Evolutionary conservation across 306 rosid genomes (phyloP).

Genomic region (Prosopis cineraria): DNA sequence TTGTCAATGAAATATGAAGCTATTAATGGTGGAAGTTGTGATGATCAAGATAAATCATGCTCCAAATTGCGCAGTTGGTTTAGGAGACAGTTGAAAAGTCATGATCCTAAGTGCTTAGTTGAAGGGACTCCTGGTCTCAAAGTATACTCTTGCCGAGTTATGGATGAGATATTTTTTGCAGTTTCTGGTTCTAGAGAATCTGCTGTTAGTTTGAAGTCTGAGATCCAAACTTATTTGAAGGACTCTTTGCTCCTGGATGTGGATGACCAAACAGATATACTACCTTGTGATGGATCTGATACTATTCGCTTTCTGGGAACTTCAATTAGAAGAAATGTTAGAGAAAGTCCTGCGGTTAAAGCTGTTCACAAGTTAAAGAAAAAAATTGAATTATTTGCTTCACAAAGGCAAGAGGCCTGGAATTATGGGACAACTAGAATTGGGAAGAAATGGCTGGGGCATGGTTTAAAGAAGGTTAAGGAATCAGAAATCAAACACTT

Average conservation of each 20-base stretch:
- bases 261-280: slow-evolving; percentile 48
- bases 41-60: slow-evolving; percentile 41
- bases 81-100: slow-evolving; percentile 62
- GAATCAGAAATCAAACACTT: slow-evolving; percentile 87
- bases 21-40: slow-evolving; percentile 33
- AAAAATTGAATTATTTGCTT: slow-evolving; percentile 69
- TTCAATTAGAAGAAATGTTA: slow-evolving; percentile 57
- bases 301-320: slow-evolving; percentile 67
- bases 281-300: slow-evolving; percentile 53
- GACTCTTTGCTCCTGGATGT: slow-evolving; percentile 68
- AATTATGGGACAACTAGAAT: slow-evolving; percentile 62
- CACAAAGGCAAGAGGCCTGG: slow-evolving; percentile 82
- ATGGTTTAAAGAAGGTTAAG: slow-evolving; percentile 90
- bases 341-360: slow-evolving; percentile 67
- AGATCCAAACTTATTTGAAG: slow-evolving; percentile 60
- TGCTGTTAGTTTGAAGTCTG: slow-evolving; percentile 64
- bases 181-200: slow-evolving; percentile 73
- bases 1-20: slow-evolving; percentile 86
- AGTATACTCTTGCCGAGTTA: slow-evolving; percentile 70
- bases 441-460: slow-evolving; percentile 92
- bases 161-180: slow-evolving; percentile 87
- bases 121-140: slow-evolving; percentile 40
- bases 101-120: slow-evolving; percentile 35
- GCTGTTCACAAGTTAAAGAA: slow-evolving; percentile 90
- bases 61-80: slow-evolving; percentile 84